Conservation (phyloP, 179 eudicot genomes). For the Sideroxylon spinosum region DNA sequence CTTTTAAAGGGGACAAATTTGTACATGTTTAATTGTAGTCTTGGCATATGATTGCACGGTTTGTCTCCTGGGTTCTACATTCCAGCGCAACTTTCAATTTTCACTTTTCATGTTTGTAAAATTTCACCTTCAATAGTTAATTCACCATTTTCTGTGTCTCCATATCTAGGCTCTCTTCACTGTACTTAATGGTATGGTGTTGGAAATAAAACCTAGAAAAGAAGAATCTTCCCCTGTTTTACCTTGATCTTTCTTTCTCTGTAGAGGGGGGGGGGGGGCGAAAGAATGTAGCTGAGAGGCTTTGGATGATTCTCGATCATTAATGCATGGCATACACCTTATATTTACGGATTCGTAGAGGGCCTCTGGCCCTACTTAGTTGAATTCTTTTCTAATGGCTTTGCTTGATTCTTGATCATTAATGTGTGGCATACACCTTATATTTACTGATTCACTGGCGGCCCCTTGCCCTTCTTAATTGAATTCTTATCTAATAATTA, state of each 20-base stretch:
- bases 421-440: neutral
- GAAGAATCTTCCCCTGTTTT: neutral
- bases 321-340: neutral
- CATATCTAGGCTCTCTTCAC: neutral
- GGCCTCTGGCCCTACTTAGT: too few species aligned
- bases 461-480: too few species aligned
- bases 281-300: neutral
- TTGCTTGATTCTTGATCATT: neutral
- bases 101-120: neutral
- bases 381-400: neutral
- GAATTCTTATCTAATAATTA: too few species aligned
- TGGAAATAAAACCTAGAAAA: slow-evolving; percentile 11
- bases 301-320: neutral
- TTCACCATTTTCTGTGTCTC: neutral
- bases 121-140: neutral
- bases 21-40: neutral
- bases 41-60: neutral
- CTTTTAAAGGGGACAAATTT: neutral
- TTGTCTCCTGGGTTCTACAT: neutral
- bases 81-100: neutral
- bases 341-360: too few species aligned
- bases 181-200: neutral
- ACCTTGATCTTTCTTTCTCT: neutral
- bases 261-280: neutral
- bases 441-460: too few species aligned